Evolutionary conservation across 2,329 filamentous ascomycete genomes (phyloP).

Genomic region (Furcasterigmium sp.): DNA sequence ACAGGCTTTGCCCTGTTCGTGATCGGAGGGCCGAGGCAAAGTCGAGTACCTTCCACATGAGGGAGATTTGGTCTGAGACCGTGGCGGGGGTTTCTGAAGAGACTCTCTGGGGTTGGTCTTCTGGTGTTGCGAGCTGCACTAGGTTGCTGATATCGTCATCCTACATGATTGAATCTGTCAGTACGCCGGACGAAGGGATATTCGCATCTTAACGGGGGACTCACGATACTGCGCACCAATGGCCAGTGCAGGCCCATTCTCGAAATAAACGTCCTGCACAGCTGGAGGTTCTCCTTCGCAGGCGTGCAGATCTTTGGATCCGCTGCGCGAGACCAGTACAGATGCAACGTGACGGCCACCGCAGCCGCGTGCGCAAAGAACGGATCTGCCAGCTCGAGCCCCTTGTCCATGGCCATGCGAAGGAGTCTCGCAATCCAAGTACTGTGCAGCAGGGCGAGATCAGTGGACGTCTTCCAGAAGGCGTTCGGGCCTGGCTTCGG

Average conservation of each 20-base stretch:
- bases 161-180: not conserved
- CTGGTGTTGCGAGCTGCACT: not conserved
- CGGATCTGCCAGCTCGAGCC: conserved; percentile 1
- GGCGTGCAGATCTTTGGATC: not conserved
- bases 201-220: not conserved
- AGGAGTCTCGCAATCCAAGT: conserved; percentile 5
- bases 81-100: not conserved
- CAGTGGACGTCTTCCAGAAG: conserved; percentile 4
- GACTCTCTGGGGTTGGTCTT: not conserved
- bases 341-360: conserved; percentile 4
- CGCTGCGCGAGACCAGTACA: conserved; percentile 3
- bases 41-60: not conserved
- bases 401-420: conserved; percentile 1
- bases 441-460: conserved; percentile 2
- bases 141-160: not conserved
- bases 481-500: not conserved
- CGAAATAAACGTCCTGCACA: conserved; percentile 1
- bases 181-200: too few species aligned
- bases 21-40: not conserved
- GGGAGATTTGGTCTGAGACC: not conserved
- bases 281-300: conserved; percentile 1
- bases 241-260: not conserved
- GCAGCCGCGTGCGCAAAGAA: conserved; percentile 5
- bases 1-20: not conserved
- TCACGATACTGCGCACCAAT: not conserved